Evolutionary conservation across 768 basidiomycete species (phyloP).

Genomic region (Suillus weaverae): DNA sequence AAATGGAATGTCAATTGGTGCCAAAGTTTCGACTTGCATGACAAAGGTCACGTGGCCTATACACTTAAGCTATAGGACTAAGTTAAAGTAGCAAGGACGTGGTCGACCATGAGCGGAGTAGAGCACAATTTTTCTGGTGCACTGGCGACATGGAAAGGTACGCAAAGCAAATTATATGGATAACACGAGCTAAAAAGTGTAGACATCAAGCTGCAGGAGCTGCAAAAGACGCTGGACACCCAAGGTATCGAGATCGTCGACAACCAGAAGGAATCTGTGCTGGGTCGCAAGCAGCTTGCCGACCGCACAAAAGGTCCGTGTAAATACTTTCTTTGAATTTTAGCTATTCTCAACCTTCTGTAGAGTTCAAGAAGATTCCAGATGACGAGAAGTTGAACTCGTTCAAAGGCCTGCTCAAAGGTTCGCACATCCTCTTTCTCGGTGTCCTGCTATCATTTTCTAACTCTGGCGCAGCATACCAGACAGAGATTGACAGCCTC

Average conservation of each 20-base stretch:
- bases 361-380: conserved; percentile 95
- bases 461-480: conserved; percentile 64
- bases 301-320: conserved; percentile 94
- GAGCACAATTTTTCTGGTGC: conserved; percentile 94
- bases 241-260: conserved; percentile 96
- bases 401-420: conserved; percentile 89
- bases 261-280: conserved; percentile 96
- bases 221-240: conserved; percentile 90
- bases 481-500: conserved; percentile 93
- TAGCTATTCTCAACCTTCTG: background rate
- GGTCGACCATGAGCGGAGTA: conserved; percentile 26
- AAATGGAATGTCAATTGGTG: too few species aligned
- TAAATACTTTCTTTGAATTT: background rate
- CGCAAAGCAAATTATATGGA: conserved; percentile 14
- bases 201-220: conserved; percentile 87
- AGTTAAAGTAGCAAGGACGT: background rate
- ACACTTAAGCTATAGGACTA: background rate
- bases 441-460: background rate
- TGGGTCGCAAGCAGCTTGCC: conserved; percentile 90
- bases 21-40: too few species aligned
- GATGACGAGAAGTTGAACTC: conserved; percentile 85
- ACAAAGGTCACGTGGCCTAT: background rate
- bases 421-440: conserved; percentile 38
- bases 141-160: conserved; percentile 89
- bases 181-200: background rate